Conservation (phyloP, 768 basidiomycete genomes). For the Phlebiopsis flavidoalba region DNA sequence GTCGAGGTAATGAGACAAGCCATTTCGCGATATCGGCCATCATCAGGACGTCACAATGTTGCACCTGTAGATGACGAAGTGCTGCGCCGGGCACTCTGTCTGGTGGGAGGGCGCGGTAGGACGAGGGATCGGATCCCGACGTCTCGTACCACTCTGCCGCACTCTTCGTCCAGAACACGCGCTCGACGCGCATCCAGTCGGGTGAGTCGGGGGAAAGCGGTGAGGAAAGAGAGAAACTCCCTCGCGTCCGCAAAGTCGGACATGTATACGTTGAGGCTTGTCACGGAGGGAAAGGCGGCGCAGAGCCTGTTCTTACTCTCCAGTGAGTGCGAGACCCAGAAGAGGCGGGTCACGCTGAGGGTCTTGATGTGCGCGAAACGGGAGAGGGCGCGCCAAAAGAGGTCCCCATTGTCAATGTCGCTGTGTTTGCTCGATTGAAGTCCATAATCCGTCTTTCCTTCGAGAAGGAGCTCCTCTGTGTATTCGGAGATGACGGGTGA, state of each 20-base stretch:
- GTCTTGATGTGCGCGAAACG: slow-evolving; percentile 5
- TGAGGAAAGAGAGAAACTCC: slow-evolving; percentile 13
- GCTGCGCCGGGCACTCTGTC: neutral
- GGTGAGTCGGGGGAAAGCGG: slow-evolving; percentile 5
- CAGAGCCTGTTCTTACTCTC: slow-evolving; percentile 9
- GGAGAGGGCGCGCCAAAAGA: slow-evolving; percentile 8
- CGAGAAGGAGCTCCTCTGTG: slow-evolving; percentile 9
- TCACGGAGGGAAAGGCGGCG: slow-evolving; percentile 7
- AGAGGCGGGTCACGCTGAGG: slow-evolving; percentile 5
- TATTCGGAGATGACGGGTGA: neutral
- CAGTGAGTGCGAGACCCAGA: slow-evolving; percentile 8
- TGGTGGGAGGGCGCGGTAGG: slow-evolving; percentile 6
- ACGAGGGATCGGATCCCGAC: slow-evolving; percentile 6
- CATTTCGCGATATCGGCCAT: slow-evolving; percentile 9
- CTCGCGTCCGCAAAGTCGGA: slow-evolving; percentile 9
- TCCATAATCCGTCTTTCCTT: slow-evolving; percentile 10
- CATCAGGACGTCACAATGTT: slow-evolving; percentile 8
- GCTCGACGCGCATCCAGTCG: slow-evolving; percentile 6
- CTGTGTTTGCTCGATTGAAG: neutral
- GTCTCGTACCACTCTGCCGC: slow-evolving; percentile 3
- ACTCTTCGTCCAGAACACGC: slow-evolving; percentile 10
- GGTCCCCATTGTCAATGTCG: slow-evolving; percentile 3
- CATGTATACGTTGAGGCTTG: slow-evolving; percentile 6
- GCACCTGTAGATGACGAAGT: slow-evolving; percentile 6
- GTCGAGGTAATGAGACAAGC: neutral